Percentiles rank a stretch among this genome's conserved stretches.
Conservation (phyloP, 2,329 filamentous ascomycete genomes). For the Cytospora piceae region DNA sequence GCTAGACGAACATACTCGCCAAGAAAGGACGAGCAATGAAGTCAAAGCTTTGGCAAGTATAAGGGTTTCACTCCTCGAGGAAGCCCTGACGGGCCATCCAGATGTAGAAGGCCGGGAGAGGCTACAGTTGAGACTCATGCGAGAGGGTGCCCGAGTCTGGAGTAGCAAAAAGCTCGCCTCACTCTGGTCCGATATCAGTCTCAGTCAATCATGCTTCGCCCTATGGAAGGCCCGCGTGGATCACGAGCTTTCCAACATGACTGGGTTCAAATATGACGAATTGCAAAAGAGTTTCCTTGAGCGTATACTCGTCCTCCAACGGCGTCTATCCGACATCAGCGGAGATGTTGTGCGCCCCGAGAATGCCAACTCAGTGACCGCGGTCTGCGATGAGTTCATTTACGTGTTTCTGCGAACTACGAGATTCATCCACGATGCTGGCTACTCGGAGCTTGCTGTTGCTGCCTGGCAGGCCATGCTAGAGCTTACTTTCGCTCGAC, state of each 20-base stretch:
- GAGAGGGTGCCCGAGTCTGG: constrained; percentile 77
- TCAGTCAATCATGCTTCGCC: constrained; percentile 55
- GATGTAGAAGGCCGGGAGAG: constrained; percentile 55
- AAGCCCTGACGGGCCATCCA: constrained; percentile 66
- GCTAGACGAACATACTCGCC: constrained; percentile 49
- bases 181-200: constrained; percentile 68
- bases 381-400: constrained; percentile 52
- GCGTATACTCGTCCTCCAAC: constrained; percentile 52
- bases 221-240: constrained; percentile 78
- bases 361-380: neutral
- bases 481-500: constrained; percentile 70
- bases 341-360: too few relatives aligned
- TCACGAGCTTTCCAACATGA: constrained; percentile 70
- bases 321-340: constrained; percentile 24
- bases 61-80: constrained; percentile 78
- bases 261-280: constrained; percentile 69
- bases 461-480: constrained; percentile 83
- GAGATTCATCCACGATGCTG: constrained; percentile 72
- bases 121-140: constrained; percentile 71
- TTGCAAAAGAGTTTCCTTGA: constrained; percentile 63
- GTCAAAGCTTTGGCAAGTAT: constrained; percentile 73
- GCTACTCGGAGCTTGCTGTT: constrained; percentile 76
- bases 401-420: constrained; percentile 79
- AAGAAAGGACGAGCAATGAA: constrained; percentile 61
- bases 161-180: constrained; percentile 60